Conservation (phyloP, 768 basidiomycete species). For the Suillus sp. region DNA sequence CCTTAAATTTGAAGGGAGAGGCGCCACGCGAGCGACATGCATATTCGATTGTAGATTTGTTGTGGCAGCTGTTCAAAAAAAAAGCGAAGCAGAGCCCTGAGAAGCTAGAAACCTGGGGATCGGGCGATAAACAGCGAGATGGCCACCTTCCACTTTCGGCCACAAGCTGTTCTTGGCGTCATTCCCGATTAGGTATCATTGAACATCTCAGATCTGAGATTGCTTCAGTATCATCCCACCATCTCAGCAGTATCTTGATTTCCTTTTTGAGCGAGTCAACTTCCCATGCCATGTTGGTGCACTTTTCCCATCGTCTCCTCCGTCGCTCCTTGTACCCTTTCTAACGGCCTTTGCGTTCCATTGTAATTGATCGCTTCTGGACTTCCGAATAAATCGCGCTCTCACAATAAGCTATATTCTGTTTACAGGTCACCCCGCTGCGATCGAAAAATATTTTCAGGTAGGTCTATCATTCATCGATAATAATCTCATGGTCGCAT, state of each 20-base stretch:
- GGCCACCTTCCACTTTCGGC: slow-evolving; percentile 10
- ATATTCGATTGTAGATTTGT: slow-evolving; percentile 22
- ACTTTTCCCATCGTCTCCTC: slow-evolving; percentile 25
- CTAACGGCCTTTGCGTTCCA: slow-evolving; percentile 7
- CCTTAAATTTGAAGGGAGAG: slow-evolving; percentile 24
- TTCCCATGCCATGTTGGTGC: slow-evolving; percentile 20
- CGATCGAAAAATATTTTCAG: slow-evolving; percentile 11
- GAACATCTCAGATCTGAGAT: slow-evolving; percentile 7
- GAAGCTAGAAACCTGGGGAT: slow-evolving; percentile 24
- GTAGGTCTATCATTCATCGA: slow-evolving; percentile 1
- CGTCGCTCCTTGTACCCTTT: slow-evolving; percentile 17
- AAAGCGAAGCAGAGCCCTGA: slow-evolving; percentile 19
- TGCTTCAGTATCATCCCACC: not conserved
- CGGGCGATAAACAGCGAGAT: slow-evolving; percentile 28
- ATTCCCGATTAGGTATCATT: slow-evolving; percentile 10
- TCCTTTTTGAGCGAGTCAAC: not conserved
- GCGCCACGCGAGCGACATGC: slow-evolving; percentile 31
- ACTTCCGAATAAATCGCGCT: slow-evolving; percentile 10
- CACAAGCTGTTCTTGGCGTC: slow-evolving; percentile 13
- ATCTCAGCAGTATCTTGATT: slow-evolving; percentile 8
- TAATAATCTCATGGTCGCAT: slow-evolving; percentile 74
- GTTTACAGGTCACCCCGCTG: slow-evolving; percentile 7
- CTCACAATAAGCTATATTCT: slow-evolving; percentile 10
- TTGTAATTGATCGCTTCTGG: slow-evolving; percentile 10
- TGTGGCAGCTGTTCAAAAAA: slow-evolving; percentile 24